Base-by-base conservation (phyloP, 805 yeast genomes). In the Saccharomycopsis fibuligera region DNA sequence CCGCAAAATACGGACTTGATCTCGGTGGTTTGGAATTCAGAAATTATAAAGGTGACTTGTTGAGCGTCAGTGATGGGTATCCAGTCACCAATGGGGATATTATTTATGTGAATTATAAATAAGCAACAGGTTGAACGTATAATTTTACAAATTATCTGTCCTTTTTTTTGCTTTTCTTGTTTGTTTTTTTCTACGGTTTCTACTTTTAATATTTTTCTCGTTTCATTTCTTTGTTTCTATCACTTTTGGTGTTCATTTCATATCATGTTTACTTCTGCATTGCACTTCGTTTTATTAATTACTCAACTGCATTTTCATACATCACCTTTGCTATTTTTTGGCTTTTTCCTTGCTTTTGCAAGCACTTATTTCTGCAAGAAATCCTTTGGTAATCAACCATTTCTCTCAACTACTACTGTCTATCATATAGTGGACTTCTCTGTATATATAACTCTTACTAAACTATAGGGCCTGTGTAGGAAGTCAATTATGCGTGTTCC, bases 41-140 rank as follows among this genome's bases (percentile, higher is more conserved):
- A 4, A 53, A 50, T 29, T 45, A 44, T 29, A 47, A 45, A 35
- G 54, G 54, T 3, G 50, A 48, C 31, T 29, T 14, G 5, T 22
- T 51, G 24, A 25, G 33, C 29, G 4, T 39, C 21, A 4, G 5
- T 3, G 23, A 19, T 5, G 49, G 48, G 8, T 41, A 44, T 29
- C 43, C 4, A 5, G 39, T 51, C n/a, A 8, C 17, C 16, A 43
- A 45, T 33, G 55, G 52, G 2, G 50, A 48, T 29, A 37, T 48
- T n/a, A 48, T 51, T 12, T 48, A 48, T 35, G 52, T 45, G 9
- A 45, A 37, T 36, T 42, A 41, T 22, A 39, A 22, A 36, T 47
- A 31, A 40, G 14, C 5, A 14, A 17, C n/a, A 14, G 24, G 8
- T 39, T 38, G 19, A 14, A 16, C 5, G 5, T 21, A 4, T 25